phyloP scores from a whole-genome alignment of 2,329 filamentous ascomycete species.

The Curvularia hawaiiensis region DNA sequence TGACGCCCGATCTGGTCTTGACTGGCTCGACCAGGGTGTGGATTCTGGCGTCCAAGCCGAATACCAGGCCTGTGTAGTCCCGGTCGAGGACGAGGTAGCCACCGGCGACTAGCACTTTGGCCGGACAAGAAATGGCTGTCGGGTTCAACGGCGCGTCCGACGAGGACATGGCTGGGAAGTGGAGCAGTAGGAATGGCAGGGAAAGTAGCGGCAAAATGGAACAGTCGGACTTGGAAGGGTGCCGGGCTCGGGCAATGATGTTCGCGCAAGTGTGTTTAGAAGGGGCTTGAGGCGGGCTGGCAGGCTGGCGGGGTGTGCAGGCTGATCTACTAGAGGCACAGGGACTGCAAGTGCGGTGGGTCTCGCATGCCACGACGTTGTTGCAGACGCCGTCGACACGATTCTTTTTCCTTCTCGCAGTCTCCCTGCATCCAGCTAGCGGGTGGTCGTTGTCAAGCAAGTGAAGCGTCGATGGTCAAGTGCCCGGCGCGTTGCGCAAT shows the following conservation, averaged over 20 bases:
- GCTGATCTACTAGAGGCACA: constrained; percentile 6
- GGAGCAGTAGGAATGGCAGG: constrained; percentile 19
- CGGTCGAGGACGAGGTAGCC: constrained; percentile 95
- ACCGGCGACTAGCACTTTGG: constrained; percentile 93
- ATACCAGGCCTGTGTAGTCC: constrained; percentile 75
- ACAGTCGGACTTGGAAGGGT: constrained; percentile 19
- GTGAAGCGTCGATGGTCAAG: constrained; percentile 16
- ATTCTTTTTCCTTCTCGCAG: background rate
- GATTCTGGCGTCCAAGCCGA: constrained; percentile 68
- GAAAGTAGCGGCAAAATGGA: constrained; percentile 2
- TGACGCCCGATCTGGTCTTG: constrained; percentile 64
- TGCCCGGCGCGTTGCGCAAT: constrained; percentile 3
- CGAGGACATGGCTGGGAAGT: constrained; percentile 16
- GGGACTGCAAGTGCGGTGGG: constrained; percentile 19
- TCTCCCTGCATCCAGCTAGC: constrained; percentile 2
- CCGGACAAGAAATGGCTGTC: constrained; percentile 78
- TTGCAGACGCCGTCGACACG: constrained; percentile 3
- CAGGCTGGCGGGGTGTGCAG: constrained; percentile 25
- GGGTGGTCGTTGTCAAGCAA: background rate
- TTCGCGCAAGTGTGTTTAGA: constrained; percentile 24
- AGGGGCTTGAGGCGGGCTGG: constrained; percentile 18
- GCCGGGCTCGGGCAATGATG: constrained; percentile 19
- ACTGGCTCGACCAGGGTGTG: constrained; percentile 64
- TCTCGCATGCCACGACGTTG: constrained; percentile 15
- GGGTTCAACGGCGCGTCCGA: constrained; percentile 24